phyloP scores from a whole-genome alignment of 2,329 filamentous ascomycete genomes.

The Coccinonectria pachysandricola region DNA sequence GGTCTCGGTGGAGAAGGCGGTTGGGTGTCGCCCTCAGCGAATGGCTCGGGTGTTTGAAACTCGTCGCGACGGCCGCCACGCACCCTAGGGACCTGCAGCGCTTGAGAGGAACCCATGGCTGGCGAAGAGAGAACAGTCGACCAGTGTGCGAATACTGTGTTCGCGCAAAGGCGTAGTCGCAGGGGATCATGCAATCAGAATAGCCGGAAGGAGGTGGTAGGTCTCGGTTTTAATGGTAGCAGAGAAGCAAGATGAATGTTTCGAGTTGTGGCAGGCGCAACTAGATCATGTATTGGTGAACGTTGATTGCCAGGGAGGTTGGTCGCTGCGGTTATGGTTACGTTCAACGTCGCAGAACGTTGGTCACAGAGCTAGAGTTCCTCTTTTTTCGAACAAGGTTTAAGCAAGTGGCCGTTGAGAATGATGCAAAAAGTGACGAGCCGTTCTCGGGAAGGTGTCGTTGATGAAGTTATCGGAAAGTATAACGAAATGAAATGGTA shows the following conservation, averaged over 20 bases:
- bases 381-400: too few species aligned
- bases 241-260: conserved; percentile 10
- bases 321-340: conserved; percentile 4
- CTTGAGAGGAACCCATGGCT: conserved; percentile 40
- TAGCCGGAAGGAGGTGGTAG: too few species aligned
- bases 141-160: too few species aligned
- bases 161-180: conserved; percentile 5
- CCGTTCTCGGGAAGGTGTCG: too few species aligned
- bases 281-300: conserved; percentile 9
- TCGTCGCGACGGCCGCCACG: conserved; percentile 31
- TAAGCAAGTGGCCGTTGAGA: too few species aligned
- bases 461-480: too few species aligned
- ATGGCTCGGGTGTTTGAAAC: conserved; percentile 43
- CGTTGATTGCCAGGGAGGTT: conserved; percentile 3
- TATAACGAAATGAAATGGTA: too few species aligned
- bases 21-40: conserved; percentile 23
- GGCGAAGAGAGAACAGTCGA: too few species aligned
- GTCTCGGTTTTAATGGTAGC: too few species aligned
- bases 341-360: conserved; percentile 3
- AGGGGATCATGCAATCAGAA: too few species aligned
- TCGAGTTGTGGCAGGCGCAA: conserved; percentile 15
- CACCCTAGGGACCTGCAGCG: conserved; percentile 33
- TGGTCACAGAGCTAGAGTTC: too few species aligned
- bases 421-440: too few species aligned
- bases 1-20: conserved; percentile 42